Conservation (phyloP, 202 grass and related monocot genomes). For the Panicum virgatum region DNA sequence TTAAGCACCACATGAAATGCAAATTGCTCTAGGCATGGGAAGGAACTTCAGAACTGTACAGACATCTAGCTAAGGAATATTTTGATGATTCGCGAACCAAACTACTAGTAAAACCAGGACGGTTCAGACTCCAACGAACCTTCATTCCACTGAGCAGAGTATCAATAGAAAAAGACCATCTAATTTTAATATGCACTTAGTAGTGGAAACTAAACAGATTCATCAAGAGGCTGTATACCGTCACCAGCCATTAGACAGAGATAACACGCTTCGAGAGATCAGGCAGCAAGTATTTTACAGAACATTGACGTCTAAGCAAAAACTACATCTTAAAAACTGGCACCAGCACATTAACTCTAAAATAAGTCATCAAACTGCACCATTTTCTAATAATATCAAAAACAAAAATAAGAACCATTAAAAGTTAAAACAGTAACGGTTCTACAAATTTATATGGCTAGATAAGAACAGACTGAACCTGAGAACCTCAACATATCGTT, state of each 20-base stretch:
- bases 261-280: neutral
- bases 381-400: constrained; percentile 1
- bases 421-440: constrained; percentile 6
- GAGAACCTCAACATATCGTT: constrained; percentile 21
- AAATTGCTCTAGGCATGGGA: neutral
- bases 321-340: neutral
- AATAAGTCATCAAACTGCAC: constrained; percentile 3
- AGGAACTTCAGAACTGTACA: neutral
- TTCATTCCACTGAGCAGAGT: neutral
- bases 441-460: constrained; percentile 7
- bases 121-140: constrained; percentile 16
- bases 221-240: constrained; percentile 2
- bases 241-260: constrained; percentile 5
- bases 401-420: constrained; percentile 13
- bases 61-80: neutral
- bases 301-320: neutral
- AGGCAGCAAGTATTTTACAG: neutral
- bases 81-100: constrained; percentile 15
- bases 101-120: constrained; percentile 11
- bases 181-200: neutral
- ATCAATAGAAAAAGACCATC: neutral
- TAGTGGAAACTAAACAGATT: constrained; percentile 14
- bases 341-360: neutral
- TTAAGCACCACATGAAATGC: constrained; percentile 26
- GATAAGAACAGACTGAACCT: constrained; percentile 18